Conservation (phyloP, 2,329 filamentous ascomycete genomes). For the Eurotiales sp. region DNA sequence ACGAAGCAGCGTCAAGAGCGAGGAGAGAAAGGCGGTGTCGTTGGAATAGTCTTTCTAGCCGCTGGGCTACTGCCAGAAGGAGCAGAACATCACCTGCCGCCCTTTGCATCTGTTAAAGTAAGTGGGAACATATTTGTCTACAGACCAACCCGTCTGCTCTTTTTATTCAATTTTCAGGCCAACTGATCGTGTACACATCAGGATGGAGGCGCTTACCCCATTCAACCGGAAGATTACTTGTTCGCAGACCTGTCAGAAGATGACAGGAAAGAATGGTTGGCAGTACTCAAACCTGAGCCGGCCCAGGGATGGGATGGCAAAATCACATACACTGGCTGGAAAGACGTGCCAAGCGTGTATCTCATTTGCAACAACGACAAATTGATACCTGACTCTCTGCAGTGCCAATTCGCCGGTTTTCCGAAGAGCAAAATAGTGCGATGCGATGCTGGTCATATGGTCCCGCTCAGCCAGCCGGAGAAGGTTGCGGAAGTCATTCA, state of each 20-base stretch:
- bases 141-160: not conserved
- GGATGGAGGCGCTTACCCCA: not conserved
- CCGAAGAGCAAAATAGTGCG: conserved; percentile 4
- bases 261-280: not conserved
- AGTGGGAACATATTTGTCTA: not conserved
- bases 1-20: conserved; percentile 43
- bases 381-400: not conserved
- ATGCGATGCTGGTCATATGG: conserved; percentile 9
- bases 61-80: not conserved
- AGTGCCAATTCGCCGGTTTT: conserved; percentile 9
- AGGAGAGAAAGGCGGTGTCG: not conserved
- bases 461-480: conserved; percentile 9
- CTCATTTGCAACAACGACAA: conserved; percentile 3
- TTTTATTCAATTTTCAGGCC: not conserved
- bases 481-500: conserved; percentile 12
- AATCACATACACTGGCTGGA: conserved; percentile 6
- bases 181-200: not conserved
- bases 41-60: conserved; percentile 6
- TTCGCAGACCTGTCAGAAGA: not conserved
- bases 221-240: not conserved
- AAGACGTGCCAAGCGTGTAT: conserved; percentile 11
- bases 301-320: conserved; percentile 6
- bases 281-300: not conserved
- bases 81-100: not conserved
- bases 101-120: conserved; percentile 7